Conservation (phyloP, 768 basidiomycete genomes). For the Baorangia bicolor region DNA sequence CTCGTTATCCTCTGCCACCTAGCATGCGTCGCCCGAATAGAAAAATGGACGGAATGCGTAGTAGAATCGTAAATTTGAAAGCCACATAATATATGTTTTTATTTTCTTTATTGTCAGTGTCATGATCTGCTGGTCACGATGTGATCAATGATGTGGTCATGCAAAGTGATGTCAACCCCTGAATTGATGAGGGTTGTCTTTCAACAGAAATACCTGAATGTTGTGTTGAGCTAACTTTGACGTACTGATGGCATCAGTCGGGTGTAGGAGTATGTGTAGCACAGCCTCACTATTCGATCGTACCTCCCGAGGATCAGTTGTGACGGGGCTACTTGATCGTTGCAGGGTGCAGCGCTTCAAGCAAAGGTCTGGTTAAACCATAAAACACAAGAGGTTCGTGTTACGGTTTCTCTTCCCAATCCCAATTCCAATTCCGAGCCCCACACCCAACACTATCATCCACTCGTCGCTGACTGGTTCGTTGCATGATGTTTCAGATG, state of each 20-base stretch:
- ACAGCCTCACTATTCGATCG: background rate
- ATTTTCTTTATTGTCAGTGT: background rate
- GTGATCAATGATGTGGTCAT: background rate
- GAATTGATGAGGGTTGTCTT: too few species aligned
- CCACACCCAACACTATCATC: background rate
- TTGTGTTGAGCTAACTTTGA: too few species aligned
- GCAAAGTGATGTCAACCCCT: too few species aligned
- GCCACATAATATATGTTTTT: background rate
- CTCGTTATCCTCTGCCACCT: background rate
- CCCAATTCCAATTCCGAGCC: background rate
- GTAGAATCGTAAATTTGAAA: conserved; percentile 5
- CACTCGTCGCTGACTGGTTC: background rate
- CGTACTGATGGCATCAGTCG: too few species aligned
- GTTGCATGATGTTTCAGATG: conserved; percentile 3
- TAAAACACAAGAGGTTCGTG: background rate
- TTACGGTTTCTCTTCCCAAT: background rate
- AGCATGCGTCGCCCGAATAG: background rate
- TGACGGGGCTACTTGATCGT: conserved; percentile 1
- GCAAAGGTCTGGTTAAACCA: background rate
- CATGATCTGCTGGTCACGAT: background rate
- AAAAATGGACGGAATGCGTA: background rate
- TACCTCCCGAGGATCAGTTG: background rate
- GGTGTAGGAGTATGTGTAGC: background rate
- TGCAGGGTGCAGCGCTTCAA: background rate
- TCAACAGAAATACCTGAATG: too few species aligned